Percentiles rank a stretch among this genome's conserved stretches.
These are phyloP conservation scores for Mortierella polycephala DNA, from an alignment of 371 early-diverging fungal genomes.

Conservation along the genomic window DNA sequence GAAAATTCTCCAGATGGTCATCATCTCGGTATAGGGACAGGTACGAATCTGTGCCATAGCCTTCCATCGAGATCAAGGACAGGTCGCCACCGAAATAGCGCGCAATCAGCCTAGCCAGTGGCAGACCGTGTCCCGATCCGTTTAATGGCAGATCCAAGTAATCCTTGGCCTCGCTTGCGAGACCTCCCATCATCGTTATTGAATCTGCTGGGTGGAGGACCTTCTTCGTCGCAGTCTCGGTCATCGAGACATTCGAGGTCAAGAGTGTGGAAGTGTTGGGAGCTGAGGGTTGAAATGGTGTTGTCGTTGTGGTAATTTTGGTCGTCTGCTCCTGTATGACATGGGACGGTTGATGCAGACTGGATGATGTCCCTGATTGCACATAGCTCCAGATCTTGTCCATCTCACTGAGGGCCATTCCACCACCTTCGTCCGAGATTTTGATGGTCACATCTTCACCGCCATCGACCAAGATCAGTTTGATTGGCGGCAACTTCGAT, in stretches of 20 bases:
- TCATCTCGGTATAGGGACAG: conserved; percentile 74
- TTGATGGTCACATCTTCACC: conserved; percentile 71
- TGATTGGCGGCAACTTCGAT: conserved; percentile 54
- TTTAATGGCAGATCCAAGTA: conserved; percentile 60
- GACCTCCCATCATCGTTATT: conserved; percentile 57
- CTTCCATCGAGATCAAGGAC: conserved; percentile 75
- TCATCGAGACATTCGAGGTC: conserved; percentile 17
- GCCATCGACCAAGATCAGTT: conserved; percentile 65
- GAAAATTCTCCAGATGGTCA: conserved; percentile 63
- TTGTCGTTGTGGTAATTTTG: conserved; percentile 31
- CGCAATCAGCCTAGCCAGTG: conserved; percentile 53
- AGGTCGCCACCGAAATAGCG: conserved; percentile 82
- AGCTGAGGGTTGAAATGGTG: conserved; percentile 29
- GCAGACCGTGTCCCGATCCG: conserved; percentile 62
- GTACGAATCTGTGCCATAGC: conserved; percentile 79
- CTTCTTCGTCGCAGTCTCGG: conserved; percentile 13
- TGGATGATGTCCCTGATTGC: conserved; percentile 25
- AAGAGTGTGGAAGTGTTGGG: conserved; percentile 26
- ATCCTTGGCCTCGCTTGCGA: conserved; percentile 50
- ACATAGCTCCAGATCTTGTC: conserved; percentile 62
- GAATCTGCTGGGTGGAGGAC: conserved; percentile 49
- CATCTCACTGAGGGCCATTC: conserved; percentile 63
- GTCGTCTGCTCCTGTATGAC: conserved; percentile 3
- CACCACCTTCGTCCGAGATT: conserved; percentile 71
- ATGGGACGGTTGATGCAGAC: conserved; percentile 13